phyloP scores from a whole-genome alignment of 2,329 filamentous ascomycete genomes.

The Beauveria australis region DNA sequence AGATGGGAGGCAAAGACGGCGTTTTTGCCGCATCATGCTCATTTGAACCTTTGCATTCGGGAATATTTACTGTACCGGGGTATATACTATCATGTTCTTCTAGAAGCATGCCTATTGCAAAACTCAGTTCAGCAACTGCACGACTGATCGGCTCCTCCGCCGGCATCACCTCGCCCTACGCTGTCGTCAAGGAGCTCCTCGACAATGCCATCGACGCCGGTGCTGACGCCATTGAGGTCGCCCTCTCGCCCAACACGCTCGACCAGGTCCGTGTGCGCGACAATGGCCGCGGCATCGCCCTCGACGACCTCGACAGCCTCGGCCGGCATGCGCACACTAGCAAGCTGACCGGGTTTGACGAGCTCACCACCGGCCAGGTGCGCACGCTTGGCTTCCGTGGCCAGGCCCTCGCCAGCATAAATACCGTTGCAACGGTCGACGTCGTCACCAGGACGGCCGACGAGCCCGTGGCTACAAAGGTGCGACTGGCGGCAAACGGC shows the following conservation, averaged over 20 bases:
- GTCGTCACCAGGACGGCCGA: conserved; percentile 56
- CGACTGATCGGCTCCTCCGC: conserved; percentile 53
- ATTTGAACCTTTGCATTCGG: background rate
- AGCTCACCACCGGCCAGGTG: conserved; percentile 48
- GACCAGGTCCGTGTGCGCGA: conserved; percentile 63
- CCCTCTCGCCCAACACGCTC: conserved; percentile 56
- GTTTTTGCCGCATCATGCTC: background rate
- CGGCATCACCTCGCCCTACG: conserved; percentile 49
- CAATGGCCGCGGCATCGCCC: conserved; percentile 63
- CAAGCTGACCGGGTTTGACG: conserved; percentile 58
- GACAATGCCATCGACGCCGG: conserved; percentile 70
- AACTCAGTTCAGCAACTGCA: conserved; percentile 40
- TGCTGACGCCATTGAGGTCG: conserved; percentile 57
- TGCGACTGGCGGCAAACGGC: conserved; percentile 33
- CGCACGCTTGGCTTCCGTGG: conserved; percentile 67
- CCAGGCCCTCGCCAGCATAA: conserved; percentile 61
- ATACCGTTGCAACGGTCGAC: conserved; percentile 42
- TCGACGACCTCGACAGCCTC: conserved; percentile 51
- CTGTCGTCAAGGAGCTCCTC: conserved; percentile 66
- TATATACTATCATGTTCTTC: background rate
- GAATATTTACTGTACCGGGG: background rate
- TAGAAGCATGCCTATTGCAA: conserved; percentile 39
- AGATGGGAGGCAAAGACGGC: background rate
- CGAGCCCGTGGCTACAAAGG: conserved; percentile 47
- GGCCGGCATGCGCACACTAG: conserved; percentile 65